Evolutionary conservation across 2,329 filamentous ascomycete species (phyloP), one percentile per base, ranked within the genome.

Genomic region (Cladosporium sp.): DNA sequence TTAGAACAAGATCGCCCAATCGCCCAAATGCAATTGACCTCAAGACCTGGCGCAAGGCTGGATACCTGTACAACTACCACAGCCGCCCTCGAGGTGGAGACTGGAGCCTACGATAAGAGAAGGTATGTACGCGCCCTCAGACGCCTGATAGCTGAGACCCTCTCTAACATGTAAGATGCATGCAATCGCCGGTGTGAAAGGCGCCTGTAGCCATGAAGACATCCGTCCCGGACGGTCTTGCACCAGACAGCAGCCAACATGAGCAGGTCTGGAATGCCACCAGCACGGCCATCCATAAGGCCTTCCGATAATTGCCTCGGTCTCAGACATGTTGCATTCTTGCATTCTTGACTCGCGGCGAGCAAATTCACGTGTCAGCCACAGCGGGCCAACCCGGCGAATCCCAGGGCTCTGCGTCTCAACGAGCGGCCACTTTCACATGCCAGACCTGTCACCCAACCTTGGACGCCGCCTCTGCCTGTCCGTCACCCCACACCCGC

Each of bases 331-430:
- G 10, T 28, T 43, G 13, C 13, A 16, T 43, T 9, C 19, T 28
- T 43, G 13, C 13, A 16, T 43, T 9, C 19, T 43, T 43, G 41
- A 19, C 41, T 13, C 22, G 22, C 9, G 13, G 31, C 34, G n/a
- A 9, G 10, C 10, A 37, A n/a, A 18, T 46, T 41, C 46, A 49
- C 46, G 37, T 49, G 35, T 18, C 46, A 42, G 34, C 22, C 18
- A 22, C 46, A 41, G 38, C 46, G 46, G 46, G 37, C 37, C 31
- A 16, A 43, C 38, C 46, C 46, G 46, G 22, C 22, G 31, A n/a
- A n/a, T 33, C 28, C 46, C 38, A 43, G 46, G 46, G 46, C 35
- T 49, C 10, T 49, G 46, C 46, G 28, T 42, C 46, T 49, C 46
- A 49, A 49, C 46, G 33, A 42, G 34, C n/a, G 22, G 9, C 19